Conservation (phyloP, 2,329 filamentous ascomycete genomes). For the Aspergillus amoenus region DNA sequence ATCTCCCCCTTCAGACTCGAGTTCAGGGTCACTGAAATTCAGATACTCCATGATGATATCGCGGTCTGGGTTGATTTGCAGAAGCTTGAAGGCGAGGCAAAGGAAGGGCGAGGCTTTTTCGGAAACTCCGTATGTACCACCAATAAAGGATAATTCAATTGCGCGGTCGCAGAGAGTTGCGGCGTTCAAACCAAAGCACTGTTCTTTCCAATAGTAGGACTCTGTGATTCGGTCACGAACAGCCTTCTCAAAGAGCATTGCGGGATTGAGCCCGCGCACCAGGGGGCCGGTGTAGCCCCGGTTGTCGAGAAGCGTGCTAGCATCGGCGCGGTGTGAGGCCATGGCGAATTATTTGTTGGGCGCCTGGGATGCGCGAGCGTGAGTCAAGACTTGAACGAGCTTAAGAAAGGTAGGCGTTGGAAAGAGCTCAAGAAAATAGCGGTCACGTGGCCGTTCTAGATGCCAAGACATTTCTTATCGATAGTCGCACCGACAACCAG, state of each 20-base stretch:
- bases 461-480: conserved; percentile 36
- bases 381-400: neutral
- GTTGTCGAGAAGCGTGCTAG: conserved; percentile 76
- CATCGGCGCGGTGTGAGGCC: conserved; percentile 71
- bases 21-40: conserved; percentile 68
- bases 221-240: conserved; percentile 94
- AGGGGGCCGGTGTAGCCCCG: conserved; percentile 75
- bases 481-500: conserved; percentile 39
- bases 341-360: conserved; percentile 51
- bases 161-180: conserved; percentile 83
- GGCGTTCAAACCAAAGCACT: conserved; percentile 91
- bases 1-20: conserved; percentile 43
- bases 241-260: conserved; percentile 93
- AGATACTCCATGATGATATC: conserved; percentile 80
- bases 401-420: neutral
- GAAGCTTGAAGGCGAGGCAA: conserved; percentile 89
- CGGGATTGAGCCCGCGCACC: conserved; percentile 87
- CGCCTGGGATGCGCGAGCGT: conserved; percentile 7
- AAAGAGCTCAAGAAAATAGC: conserved; percentile 4
- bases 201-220: conserved; percentile 97
- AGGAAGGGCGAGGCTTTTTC: conserved; percentile 89
- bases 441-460: neutral
- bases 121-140: conserved; percentile 79
- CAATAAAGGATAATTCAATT: conserved; percentile 78
- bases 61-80: conserved; percentile 80